Percentiles rank a stretch among this genome's conserved stretches.
These are phyloP conservation scores for Lolium multiflorum DNA, from an alignment of 176 grass and related monocot genomes.

Conservation along the genomic window DNA sequence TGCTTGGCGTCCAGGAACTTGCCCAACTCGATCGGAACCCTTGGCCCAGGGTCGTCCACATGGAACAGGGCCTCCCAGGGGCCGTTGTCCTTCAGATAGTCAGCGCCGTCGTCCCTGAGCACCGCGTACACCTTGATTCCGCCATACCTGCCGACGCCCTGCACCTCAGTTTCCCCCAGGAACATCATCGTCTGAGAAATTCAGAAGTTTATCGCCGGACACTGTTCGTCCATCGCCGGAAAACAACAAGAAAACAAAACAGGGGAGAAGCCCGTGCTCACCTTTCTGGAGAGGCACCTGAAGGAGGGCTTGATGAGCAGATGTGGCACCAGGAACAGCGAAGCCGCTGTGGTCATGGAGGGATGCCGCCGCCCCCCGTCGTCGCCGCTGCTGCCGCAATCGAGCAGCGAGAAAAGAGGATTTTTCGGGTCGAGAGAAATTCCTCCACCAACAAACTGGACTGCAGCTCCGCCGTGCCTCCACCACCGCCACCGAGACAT, in stretches of 20 bases:
- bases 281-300: constrained; percentile 72
- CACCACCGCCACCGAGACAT: too few species aligned
- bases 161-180: constrained; percentile 11
- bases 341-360: constrained; percentile 81
- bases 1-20: constrained; percentile 85
- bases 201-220: neutral
- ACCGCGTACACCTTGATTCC: constrained; percentile 87
- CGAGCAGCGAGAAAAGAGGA: constrained; percentile 32
- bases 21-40: constrained; percentile 66
- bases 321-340: constrained; percentile 63
- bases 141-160: constrained; percentile 68
- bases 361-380: constrained; percentile 13
- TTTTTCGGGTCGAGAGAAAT: neutral
- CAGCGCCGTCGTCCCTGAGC: constrained; percentile 63
- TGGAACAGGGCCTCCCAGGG: constrained; percentile 81
- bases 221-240: neutral
- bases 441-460: too few species aligned
- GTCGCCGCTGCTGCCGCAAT: neutral
- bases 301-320: constrained; percentile 76
- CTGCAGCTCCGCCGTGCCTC: too few species aligned
- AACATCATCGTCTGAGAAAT: neutral
- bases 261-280: neutral
- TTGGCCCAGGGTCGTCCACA: constrained; percentile 84
- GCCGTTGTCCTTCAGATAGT: constrained; percentile 53
- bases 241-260: neutral